Percentiles rank a stretch among this genome's conserved stretches.
Evolutionary conservation across 257 asterid species (phyloP).

Genomic region (Solanum gandarillasii): DNA sequence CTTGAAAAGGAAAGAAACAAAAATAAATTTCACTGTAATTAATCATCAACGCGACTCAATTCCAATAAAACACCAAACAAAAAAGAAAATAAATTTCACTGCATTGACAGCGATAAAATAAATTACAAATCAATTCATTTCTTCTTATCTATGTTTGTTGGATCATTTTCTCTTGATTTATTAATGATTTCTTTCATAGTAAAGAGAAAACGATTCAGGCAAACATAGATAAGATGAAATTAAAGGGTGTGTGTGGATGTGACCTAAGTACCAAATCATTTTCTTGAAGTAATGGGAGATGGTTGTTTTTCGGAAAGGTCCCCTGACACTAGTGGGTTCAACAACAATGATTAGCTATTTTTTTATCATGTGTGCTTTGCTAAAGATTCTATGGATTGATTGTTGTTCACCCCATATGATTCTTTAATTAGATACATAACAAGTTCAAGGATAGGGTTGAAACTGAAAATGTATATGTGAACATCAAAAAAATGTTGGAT

Average conservation of each 20-base stretch:
- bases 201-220: too few species aligned
- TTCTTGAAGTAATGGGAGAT: background rate
- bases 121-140: background rate
- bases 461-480: background rate
- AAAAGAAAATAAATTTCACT: background rate
- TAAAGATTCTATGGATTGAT: background rate
- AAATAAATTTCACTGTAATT: background rate
- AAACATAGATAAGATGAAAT: too few species aligned
- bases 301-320: accelerated
- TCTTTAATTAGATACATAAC: too few species aligned
- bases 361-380: background rate
- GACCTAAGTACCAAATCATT: too few species aligned
- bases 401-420: background rate
- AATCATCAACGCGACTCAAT: background rate
- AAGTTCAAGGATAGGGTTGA: background rate
- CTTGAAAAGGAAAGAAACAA: background rate
- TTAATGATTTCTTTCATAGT: too few species aligned
- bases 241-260: too few species aligned
- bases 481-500: too few species aligned
- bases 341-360: background rate
- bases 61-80: background rate
- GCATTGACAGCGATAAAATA: background rate
- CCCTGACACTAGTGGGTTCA: background rate
- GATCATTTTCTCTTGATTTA: too few species aligned
- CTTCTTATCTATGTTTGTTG: too few species aligned